A percentile compares a stretch with the other conserved stretches of the same genome.
Conservation (phyloP, 75 land plant genomes). For the Adiantum capillusveneris region DNA sequence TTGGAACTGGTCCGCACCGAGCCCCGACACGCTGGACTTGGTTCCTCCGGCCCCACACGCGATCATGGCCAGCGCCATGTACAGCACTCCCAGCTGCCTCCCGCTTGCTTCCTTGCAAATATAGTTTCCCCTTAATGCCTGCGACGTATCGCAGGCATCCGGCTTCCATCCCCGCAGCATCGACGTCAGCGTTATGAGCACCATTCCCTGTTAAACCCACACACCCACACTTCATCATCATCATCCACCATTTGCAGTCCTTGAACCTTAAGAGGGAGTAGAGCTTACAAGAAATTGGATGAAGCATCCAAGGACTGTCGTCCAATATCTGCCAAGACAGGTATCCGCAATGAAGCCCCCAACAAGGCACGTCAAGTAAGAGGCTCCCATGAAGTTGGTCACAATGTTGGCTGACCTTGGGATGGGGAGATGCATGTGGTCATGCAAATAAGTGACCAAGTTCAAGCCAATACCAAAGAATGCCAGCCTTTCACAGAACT, state of each 20-base stretch:
- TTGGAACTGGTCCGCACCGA: constrained; percentile 87
- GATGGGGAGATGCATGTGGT: constrained; percentile 46
- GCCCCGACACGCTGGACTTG: constrained; percentile 63
- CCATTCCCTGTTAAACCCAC: constrained; percentile 43
- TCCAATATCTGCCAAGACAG: constrained; percentile 56
- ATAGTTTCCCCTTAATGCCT: not conserved
- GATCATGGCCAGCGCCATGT: constrained; percentile 59
- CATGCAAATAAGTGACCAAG: constrained; percentile 53
- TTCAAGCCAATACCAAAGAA: constrained; percentile 72
- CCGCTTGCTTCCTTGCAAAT: constrained; percentile 35
- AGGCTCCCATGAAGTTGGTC: constrained; percentile 67
- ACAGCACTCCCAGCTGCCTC: constrained; percentile 37
- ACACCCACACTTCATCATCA: not conserved
- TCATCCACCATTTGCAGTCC: not conserved
- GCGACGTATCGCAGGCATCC: constrained; percentile 5
- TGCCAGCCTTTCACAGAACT: constrained; percentile 64
- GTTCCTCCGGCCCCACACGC: constrained; percentile 81
- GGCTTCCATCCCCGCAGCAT: constrained; percentile 47
- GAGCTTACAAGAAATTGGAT: constrained; percentile 39
- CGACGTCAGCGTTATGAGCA: constrained; percentile 54
- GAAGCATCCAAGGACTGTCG: constrained; percentile 39
- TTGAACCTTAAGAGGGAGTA: not conserved
- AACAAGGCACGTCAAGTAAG: constrained; percentile 50
- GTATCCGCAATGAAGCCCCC: constrained; percentile 84
- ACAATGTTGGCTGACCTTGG: constrained; percentile 66